phyloP scores from a whole-genome alignment of 257 asterid genomes.

The Lycium ferocissimum region DNA sequence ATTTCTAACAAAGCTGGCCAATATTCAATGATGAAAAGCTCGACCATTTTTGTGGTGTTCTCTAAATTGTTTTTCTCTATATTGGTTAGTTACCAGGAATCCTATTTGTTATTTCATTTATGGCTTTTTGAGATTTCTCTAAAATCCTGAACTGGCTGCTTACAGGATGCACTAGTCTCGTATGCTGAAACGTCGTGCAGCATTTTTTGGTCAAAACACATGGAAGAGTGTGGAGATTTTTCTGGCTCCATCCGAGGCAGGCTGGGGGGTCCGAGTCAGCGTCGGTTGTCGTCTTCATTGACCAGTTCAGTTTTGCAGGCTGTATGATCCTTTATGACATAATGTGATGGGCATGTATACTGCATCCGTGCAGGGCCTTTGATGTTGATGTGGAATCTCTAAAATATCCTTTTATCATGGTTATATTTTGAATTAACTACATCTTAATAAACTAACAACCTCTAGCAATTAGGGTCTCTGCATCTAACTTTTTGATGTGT shows the following conservation, averaged over 20 bases:
- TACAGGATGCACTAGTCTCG: conserved; percentile 69
- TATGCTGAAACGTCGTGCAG: conserved; percentile 68
- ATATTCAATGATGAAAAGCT: conserved; percentile 40
- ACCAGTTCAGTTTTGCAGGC: conserved; percentile 84
- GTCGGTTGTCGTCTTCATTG: conserved; percentile 69
- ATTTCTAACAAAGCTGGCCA: conserved; percentile 44
- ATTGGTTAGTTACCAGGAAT: conserved; percentile 49
- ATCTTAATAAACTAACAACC: neutral
- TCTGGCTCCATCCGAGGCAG: conserved; percentile 82
- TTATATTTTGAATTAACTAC: neutral
- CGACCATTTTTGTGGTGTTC: conserved; percentile 57
- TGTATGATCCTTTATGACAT: conserved; percentile 48
- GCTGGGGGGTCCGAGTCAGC: conserved; percentile 95
- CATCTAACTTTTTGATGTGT: conserved; percentile 10
- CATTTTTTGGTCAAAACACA: conserved; percentile 61
- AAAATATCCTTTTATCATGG: conserved; percentile 7
- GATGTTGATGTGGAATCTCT: conserved; percentile 4
- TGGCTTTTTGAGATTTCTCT: conserved; percentile 6
- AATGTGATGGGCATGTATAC: neutral
- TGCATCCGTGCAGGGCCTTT: conserved; percentile 20
- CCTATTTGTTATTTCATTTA: conserved; percentile 21
- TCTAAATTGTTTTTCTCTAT: conserved; percentile 53
- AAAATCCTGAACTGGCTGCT: conserved; percentile 22
- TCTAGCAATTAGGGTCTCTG: conserved; percentile 11
- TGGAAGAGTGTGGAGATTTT: conserved; percentile 51